Percentiles rank a stretch among this genome's conserved stretches.
Conservation (phyloP, 306 rosid genomes). For the Cicer arietinum region DNA sequence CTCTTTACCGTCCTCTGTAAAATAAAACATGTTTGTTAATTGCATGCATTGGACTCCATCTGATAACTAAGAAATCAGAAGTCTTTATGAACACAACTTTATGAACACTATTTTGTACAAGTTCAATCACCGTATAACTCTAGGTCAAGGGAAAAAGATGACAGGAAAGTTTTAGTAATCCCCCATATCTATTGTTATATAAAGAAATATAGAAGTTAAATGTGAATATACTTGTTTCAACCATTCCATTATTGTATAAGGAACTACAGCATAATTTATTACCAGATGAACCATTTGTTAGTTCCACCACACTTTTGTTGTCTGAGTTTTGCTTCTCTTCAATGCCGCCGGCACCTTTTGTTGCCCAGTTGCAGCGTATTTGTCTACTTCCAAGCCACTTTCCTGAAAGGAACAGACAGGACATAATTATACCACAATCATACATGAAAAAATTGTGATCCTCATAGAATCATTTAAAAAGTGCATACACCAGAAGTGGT, state of each 20-base stretch:
- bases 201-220: constrained; percentile 12
- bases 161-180: constrained; percentile 4
- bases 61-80: constrained; percentile 30
- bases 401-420: constrained; percentile 55
- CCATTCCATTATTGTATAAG: constrained; percentile 6
- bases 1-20: constrained; percentile 95
- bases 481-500: background rate
- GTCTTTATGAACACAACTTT: background rate
- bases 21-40: constrained; percentile 31
- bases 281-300: constrained; percentile 93
- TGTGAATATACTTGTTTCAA: constrained; percentile 3
- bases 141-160: constrained; percentile 13
- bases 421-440: background rate
- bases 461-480: background rate
- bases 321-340: constrained; percentile 89
- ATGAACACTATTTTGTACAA: background rate
- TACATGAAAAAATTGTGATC: background rate
- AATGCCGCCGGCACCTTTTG: constrained; percentile 82
- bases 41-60: constrained; percentile 17
- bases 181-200: constrained; percentile 6
- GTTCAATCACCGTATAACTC: constrained; percentile 24
- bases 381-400: constrained; percentile 99
- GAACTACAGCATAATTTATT: constrained; percentile 30
- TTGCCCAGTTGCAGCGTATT: constrained; percentile 98
- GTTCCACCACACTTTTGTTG: constrained; percentile 83